Percentiles rank a stretch among this genome's conserved stretches.
Evolutionary conservation across 345 rosid species (phyloP).

Genomic region (Sisymbrium irio): DNA sequence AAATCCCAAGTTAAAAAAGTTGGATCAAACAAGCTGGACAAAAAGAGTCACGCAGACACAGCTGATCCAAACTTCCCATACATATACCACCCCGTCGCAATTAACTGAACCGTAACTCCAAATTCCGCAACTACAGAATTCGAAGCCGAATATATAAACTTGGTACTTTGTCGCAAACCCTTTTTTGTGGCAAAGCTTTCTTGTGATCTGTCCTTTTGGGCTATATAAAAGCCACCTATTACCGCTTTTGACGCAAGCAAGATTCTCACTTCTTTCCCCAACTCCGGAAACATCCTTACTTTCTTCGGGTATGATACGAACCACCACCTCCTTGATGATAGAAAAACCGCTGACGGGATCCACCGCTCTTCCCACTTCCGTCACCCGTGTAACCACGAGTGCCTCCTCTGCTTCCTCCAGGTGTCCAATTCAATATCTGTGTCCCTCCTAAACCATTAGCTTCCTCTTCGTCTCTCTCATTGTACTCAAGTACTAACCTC

Average conservation of each 20-base stretch:
- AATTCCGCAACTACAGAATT: not conserved
- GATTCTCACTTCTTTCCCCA: not conserved
- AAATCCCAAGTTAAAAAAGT: not conserved
- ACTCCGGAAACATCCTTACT: conserved; percentile 37
- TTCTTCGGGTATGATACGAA: conserved; percentile 67
- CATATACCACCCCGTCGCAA: conserved; percentile 2
- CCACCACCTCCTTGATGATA: conserved; percentile 68
- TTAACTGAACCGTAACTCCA: not conserved
- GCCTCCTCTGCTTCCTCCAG: conserved; percentile 50
- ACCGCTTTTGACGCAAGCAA: not conserved
- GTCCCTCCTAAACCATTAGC: conserved; percentile 74
- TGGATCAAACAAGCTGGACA: conserved; percentile 18
- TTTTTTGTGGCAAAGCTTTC: not conserved
- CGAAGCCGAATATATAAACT: not conserved
- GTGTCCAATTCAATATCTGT: conserved; percentile 71
- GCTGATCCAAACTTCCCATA: conserved; percentile 9
- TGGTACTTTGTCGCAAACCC: not conserved
- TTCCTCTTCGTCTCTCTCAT: conserved; percentile 95
- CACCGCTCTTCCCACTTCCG: conserved; percentile 54
- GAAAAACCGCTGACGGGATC: conserved; percentile 63
- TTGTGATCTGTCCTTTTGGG: not conserved
- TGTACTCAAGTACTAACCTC: conserved; percentile 92
- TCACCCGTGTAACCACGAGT: conserved; percentile 53
- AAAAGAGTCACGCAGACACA: not conserved
- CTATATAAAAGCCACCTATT: not conserved